Evolutionary conservation across 2,329 filamentous ascomycete genomes (phyloP).

Genomic region (Cercospora beticola): DNA sequence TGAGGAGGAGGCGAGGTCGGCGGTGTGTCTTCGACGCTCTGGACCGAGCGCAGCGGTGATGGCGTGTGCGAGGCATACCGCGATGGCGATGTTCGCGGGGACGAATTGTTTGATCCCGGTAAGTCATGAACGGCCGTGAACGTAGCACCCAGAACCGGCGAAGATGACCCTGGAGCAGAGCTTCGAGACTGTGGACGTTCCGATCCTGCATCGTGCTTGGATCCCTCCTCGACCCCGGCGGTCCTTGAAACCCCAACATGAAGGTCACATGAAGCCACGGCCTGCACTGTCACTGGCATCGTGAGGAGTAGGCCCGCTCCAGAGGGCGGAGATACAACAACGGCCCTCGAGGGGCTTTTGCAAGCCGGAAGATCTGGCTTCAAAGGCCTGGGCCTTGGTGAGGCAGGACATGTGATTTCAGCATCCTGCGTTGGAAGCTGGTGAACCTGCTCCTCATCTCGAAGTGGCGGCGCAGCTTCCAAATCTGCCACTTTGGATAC

Average conservation of each 20-base stretch:
- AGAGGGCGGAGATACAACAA: not conserved
- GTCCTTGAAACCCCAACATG: not conserved
- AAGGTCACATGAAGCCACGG: not conserved
- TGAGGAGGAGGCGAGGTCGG: constrained; percentile 4
- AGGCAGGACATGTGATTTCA: not conserved
- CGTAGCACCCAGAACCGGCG: not conserved
- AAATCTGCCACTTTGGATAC: not conserved
- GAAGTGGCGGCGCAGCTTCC: not conserved
- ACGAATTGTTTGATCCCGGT: not conserved
- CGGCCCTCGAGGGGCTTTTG: not conserved
- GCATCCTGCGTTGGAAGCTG: not conserved
- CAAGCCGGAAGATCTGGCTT: not conserved
- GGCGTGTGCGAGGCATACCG: constrained; percentile 7
- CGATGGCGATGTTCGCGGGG: not conserved
- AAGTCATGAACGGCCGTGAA: not conserved
- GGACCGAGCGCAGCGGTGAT: constrained; percentile 4
- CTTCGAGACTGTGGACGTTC: not conserved
- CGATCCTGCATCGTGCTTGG: too few relatives aligned
- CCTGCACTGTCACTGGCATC: not conserved
- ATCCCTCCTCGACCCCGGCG: too few relatives aligned
- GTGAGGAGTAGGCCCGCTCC: not conserved
- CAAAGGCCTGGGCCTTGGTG: not conserved
- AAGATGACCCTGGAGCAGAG: not conserved
- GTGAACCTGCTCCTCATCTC: not conserved
- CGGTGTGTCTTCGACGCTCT: not conserved